Percentiles rank a stretch among this genome's conserved stretches.
These are phyloP conservation scores for Populus hybrid DNA, from an alignment of 441 rosid genomes.

Conservation along the genomic window DNA sequence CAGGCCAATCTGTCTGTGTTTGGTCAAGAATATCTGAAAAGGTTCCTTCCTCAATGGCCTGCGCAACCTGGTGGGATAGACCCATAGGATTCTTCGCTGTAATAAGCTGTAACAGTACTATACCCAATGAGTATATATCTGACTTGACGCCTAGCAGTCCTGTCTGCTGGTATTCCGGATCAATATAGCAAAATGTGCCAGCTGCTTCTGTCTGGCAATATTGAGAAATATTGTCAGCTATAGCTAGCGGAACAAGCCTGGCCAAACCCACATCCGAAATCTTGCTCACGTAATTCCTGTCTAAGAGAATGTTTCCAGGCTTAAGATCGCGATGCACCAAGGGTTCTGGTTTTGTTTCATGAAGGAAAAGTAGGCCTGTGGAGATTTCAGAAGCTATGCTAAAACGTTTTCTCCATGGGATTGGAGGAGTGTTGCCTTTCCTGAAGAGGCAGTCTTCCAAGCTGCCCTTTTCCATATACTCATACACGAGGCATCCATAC, in stretches of 20 bases:
- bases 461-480: conserved; percentile 80
- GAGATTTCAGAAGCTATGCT: conserved; percentile 70
- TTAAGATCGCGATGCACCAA: conserved; percentile 79
- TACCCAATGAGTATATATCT: conserved; percentile 71
- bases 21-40: conserved; percentile 59
- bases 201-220: conserved; percentile 69
- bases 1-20: conserved; percentile 62
- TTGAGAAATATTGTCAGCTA: conserved; percentile 36
- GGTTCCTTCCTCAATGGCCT: conserved; percentile 46
- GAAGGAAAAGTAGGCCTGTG: conserved; percentile 70
- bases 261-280: conserved; percentile 75
- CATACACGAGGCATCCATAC: conserved; percentile 74
- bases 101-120: conserved; percentile 66
- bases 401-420: conserved; percentile 65
- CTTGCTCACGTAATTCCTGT: conserved; percentile 50
- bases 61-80: conserved; percentile 41
- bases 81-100: conserved; percentile 75
- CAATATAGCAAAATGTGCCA: conserved; percentile 87
- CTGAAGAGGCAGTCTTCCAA: conserved; percentile 74
- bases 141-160: conserved; percentile 81
- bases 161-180: conserved; percentile 84
- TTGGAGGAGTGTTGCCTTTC: conserved; percentile 46
- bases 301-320: conserved; percentile 77
- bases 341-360: conserved; percentile 75
- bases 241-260: conserved; percentile 53